These are phyloP conservation scores for Fistulifera solaris DNA, from an alignment of 108 stramenopile species.

Conservation along the genomic window DNA sequence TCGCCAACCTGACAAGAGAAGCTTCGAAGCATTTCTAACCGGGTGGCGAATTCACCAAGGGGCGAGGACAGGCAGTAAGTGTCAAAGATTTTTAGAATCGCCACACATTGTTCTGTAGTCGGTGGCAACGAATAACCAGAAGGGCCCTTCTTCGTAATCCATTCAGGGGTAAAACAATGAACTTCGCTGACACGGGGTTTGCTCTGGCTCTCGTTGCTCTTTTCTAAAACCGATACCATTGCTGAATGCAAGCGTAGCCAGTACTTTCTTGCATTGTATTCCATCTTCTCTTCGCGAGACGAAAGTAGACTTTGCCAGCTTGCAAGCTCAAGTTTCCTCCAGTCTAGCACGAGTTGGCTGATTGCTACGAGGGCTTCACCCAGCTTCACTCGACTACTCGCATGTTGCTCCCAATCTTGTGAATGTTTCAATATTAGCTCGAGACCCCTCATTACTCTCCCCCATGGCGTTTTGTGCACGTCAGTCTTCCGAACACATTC, in stretches of 20 bases:
- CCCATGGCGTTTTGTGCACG: conserved; percentile 58
- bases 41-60: conserved; percentile 50
- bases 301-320: conserved; percentile 77
- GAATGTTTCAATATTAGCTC: conserved; percentile 82
- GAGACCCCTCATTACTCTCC: conserved; percentile 83
- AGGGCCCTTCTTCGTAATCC: conserved; percentile 60
- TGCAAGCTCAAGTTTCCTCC: conserved; percentile 89
- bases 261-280: conserved; percentile 36
- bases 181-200: no score
- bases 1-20: conserved; percentile 37
- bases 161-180: conserved; percentile 23
- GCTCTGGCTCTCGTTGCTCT: no score
- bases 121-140: conserved; percentile 7
- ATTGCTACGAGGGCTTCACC: conserved; percentile 59
- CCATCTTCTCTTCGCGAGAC: conserved; percentile 35
- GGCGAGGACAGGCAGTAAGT: conserved; percentile 76
- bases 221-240: no score
- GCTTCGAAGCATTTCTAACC: conserved; percentile 49
- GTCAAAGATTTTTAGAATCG: conserved; percentile 59
- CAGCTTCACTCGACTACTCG: conserved; percentile 72
- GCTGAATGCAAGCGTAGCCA: conserved; percentile 49
- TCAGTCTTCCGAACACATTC: conserved; percentile 65
- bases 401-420: conserved; percentile 97
- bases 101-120: conserved; percentile 18
- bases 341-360: conserved; percentile 71